phyloP scores from a whole-genome alignment of 116 monocot species.

The Papilionanthe hybrid region DNA sequence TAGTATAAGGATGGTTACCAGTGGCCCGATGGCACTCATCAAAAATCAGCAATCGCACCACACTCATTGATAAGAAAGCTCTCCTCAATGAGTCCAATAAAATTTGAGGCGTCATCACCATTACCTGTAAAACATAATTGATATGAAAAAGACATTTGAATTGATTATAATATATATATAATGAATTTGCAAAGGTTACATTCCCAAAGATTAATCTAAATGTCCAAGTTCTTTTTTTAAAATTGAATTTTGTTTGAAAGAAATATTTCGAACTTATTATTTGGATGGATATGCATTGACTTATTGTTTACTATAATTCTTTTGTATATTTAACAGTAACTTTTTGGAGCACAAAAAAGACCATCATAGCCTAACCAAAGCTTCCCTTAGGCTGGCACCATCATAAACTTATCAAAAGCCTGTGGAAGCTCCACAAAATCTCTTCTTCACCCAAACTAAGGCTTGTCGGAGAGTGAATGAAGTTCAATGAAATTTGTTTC shows the following conservation, averaged over 20 bases:
- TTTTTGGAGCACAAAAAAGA: not conserved
- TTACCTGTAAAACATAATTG: constrained; percentile 39
- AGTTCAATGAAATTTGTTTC: too few relatives aligned
- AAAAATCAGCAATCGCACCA: constrained; percentile 56
- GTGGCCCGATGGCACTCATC: constrained; percentile 91
- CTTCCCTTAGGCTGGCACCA: not conserved
- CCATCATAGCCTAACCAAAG: not conserved
- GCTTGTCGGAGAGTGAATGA: too few relatives aligned
- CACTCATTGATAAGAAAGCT: constrained; percentile 59
- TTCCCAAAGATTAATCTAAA: not conserved
- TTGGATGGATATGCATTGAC: not conserved
- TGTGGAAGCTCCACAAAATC: not conserved
- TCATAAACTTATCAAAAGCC: not conserved
- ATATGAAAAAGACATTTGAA: not conserved
- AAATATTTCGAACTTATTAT: not conserved
- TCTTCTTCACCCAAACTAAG: not conserved
- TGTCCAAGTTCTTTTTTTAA: not conserved
- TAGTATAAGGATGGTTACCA: constrained; percentile 78
- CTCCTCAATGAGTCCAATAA: constrained; percentile 74
- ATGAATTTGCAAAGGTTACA: not conserved
- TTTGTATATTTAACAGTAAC: not conserved
- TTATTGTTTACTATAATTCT: not conserved
- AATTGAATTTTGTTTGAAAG: not conserved
- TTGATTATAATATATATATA: not conserved
- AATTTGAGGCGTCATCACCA: constrained; percentile 97